Evolutionary conservation across 1,284 basidiomycete genomes (phyloP).

Genomic region (Cryptococcus maquisensis): DNA sequence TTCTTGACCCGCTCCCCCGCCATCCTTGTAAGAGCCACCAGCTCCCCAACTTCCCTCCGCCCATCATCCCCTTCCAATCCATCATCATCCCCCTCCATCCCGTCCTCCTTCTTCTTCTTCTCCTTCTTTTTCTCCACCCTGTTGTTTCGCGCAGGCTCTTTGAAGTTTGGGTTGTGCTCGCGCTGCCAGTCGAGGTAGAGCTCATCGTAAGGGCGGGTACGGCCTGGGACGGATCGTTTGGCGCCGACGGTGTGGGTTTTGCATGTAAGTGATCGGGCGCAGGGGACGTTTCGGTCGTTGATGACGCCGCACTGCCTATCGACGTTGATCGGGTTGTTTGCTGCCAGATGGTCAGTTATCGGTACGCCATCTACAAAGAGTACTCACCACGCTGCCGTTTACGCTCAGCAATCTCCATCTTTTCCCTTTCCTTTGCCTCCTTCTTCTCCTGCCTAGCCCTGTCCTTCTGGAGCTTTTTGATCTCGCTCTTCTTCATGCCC

Average conservation of each 20-base stretch:
- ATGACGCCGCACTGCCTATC: constrained; percentile 96
- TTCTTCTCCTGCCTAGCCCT: constrained; percentile 56
- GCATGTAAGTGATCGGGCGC: constrained; percentile 94
- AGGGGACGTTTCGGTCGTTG: constrained; percentile 89
- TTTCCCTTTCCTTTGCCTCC: constrained; percentile 60
- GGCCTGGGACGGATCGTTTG: constrained; percentile 85
- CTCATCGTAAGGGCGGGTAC: constrained; percentile 79
- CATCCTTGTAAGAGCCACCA: constrained; percentile 56
- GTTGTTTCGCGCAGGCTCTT: constrained; percentile 78
- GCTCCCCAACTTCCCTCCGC: constrained; percentile 62
- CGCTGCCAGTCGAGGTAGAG: constrained; percentile 90
- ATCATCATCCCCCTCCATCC: constrained; percentile 51
- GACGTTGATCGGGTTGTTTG: constrained; percentile 69
- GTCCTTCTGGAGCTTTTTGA: constrained; percentile 37
- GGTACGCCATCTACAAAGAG: not conserved
- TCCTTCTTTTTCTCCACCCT: constrained; percentile 20
- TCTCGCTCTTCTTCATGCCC: constrained; percentile 39
- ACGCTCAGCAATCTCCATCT: constrained; percentile 55
- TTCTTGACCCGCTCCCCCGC: constrained; percentile 52
- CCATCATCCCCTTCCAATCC: constrained; percentile 61
- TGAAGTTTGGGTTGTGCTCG: constrained; percentile 84
- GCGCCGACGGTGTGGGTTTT: constrained; percentile 98
- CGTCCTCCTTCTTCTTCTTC: constrained; percentile 10
- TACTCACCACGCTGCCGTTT: constrained; percentile 63
- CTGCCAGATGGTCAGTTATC: constrained; percentile 10